These are phyloP conservation scores for Irpex sp. DNA, from an alignment of 1,284 basidiomycete species.

Conservation along the genomic window DNA sequence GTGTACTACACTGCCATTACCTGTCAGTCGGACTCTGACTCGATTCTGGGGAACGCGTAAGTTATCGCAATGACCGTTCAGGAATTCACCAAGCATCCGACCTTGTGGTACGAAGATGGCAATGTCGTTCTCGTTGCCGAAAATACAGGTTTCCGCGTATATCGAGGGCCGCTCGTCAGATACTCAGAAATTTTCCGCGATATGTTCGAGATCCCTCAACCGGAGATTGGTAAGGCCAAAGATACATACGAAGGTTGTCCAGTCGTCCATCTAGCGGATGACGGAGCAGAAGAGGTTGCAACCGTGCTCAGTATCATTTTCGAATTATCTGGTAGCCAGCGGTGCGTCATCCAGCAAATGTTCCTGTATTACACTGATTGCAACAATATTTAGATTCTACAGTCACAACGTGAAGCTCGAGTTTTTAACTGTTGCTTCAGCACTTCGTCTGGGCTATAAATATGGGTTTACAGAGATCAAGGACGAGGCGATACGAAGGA, in stretches of 20 bases:
- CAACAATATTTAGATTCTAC: too few relatives aligned
- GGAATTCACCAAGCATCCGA: not conserved
- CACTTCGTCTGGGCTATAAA: too few relatives aligned
- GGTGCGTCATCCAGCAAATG: not conserved
- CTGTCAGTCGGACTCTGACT: too few relatives aligned
- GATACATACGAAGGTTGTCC: not conserved
- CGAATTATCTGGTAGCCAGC: not conserved
- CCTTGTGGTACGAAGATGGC: conserved; percentile 59
- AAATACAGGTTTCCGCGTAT: conserved; percentile 55
- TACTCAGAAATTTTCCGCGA: conserved; percentile 64
- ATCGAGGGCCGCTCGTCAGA: conserved; percentile 56
- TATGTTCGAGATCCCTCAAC: conserved; percentile 33
- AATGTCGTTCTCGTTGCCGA: conserved; percentile 56
- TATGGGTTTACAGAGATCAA: too few relatives aligned
- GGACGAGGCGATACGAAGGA: too few relatives aligned
- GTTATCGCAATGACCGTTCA: not conserved
- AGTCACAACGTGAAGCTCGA: too few relatives aligned
- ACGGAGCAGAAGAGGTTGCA: not conserved
- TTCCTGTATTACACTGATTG: not conserved
- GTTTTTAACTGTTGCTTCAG: too few relatives aligned
- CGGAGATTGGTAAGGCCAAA: not conserved
- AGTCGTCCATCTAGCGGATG: not conserved
- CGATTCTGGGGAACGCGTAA: too few relatives aligned
- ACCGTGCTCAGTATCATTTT: not conserved
- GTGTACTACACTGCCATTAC: too few relatives aligned